Percentiles rank a stretch among this genome's conserved stretches.
These are phyloP conservation scores for Agaricus subrufescens DNA, from an alignment of 768 basidiomycete species.

Conservation along the genomic window DNA sequence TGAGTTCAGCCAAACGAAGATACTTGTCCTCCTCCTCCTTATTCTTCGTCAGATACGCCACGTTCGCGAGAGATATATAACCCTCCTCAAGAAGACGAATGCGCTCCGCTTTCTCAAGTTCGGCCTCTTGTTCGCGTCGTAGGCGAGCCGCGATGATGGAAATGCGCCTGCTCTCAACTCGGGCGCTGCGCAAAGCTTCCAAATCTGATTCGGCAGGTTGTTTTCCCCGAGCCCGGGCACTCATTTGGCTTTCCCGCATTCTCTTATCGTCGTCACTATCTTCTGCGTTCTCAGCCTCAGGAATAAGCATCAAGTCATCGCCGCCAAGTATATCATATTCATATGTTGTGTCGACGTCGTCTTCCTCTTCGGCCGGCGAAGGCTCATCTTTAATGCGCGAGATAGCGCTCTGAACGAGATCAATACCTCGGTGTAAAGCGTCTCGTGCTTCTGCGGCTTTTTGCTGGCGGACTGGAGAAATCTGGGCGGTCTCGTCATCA, in stretches of 20 bases:
- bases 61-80: conserved; percentile 4
- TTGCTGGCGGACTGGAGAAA: conserved; percentile 32
- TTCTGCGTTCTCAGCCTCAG: not conserved
- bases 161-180: not conserved
- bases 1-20: conserved; percentile 4
- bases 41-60: conserved; percentile 6
- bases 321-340: too few relatives aligned
- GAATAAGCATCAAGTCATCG: too few relatives aligned
- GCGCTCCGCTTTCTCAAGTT: conserved; percentile 1
- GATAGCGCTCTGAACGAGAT: conserved; percentile 37
- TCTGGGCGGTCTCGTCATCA: conserved; percentile 16
- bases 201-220: not conserved
- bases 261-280: conserved; percentile 3
- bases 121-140: conserved; percentile 1
- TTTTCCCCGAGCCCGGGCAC: conserved; percentile 6
- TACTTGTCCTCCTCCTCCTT: conserved; percentile 3
- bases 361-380: conserved; percentile 2
- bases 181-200: not conserved
- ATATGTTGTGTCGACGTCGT: conserved; percentile 1
- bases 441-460: conserved; percentile 56
- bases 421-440: conserved; percentile 39
- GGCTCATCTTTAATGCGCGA: conserved; percentile 18
- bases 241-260: not conserved
- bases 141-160: not conserved
- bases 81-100: conserved; percentile 5